Evolutionary conservation across 2,329 filamentous ascomycete genomes (phyloP).

Genomic region (Trichophyton equinum): DNA sequence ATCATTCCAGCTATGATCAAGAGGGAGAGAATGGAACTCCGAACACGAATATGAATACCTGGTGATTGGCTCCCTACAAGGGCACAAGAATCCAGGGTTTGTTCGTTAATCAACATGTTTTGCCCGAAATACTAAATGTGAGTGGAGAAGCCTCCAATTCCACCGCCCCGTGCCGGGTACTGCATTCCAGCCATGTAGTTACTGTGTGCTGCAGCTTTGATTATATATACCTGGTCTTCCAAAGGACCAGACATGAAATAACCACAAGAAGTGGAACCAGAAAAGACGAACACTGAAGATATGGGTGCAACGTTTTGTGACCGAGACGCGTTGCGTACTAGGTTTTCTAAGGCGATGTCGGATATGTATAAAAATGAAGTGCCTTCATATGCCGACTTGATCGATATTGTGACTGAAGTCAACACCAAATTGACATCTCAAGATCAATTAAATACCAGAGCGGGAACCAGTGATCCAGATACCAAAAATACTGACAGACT

Average conservation of each 20-base stretch:
- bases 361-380: slow-evolving; percentile 27
- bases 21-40: too few relatives aligned
- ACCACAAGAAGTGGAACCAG: not conserved
- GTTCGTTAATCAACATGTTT: not conserved
- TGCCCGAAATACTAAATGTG: not conserved
- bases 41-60: too few relatives aligned
- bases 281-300: not conserved
- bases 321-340: slow-evolving; percentile 19
- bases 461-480: not conserved
- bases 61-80: too few relatives aligned
- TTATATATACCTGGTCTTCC: not conserved
- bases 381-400: slow-evolving; percentile 23
- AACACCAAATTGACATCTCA: slow-evolving; percentile 14
- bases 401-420: slow-evolving; percentile 22
- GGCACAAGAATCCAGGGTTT: too few relatives aligned
- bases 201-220: not conserved
- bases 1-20: too few relatives aligned
- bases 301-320: slow-evolving; percentile 3
- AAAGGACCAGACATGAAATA: too few relatives aligned
- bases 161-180: not conserved
- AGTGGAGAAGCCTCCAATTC: not conserved
- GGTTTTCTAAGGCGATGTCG: slow-evolving; percentile 23
- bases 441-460: not conserved
- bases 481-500: slow-evolving; percentile 15
- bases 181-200: not conserved